A percentile compares a stretch with the other conserved stretches of the same genome.
Conservation (phyloP, 108 stramenopile species). For the Fistulifera pelliculosa region DNA sequence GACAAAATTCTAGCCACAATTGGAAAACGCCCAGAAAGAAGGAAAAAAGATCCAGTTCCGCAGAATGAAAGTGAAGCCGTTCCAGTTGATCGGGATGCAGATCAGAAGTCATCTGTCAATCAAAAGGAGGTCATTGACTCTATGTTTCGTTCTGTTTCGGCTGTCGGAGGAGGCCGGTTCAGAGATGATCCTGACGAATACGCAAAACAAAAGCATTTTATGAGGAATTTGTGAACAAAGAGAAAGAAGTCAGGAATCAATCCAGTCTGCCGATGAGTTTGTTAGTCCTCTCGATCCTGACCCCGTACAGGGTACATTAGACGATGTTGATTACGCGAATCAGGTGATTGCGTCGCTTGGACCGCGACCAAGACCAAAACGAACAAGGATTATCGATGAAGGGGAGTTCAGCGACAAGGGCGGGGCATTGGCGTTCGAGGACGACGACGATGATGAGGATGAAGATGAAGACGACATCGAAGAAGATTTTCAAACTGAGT, state of each 20-base stretch:
- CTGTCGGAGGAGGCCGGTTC: slow-evolving; percentile 37
- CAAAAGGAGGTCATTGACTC: slow-evolving; percentile 34
- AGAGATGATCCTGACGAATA: slow-evolving; percentile 33
- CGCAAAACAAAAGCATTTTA: slow-evolving; percentile 40
- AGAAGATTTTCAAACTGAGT: slow-evolving; percentile 10
- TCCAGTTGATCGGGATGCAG: not conserved
- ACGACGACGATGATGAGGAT: slow-evolving; percentile 14
- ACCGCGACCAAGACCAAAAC: slow-evolving; percentile 20
- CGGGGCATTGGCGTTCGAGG: slow-evolving; percentile 2
- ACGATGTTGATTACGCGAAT: slow-evolving; percentile 49
- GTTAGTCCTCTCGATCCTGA: slow-evolving; percentile 8
- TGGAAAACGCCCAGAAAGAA: slow-evolving; percentile 25
- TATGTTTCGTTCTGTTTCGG: slow-evolving; percentile 44
- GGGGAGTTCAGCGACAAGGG: slow-evolving; percentile 24
- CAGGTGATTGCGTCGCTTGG: slow-evolving; percentile 17
- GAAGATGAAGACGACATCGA: slow-evolving; percentile 13
- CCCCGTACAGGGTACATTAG: slow-evolving; percentile 6
- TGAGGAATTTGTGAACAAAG: slow-evolving; percentile 40
- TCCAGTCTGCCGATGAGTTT: slow-evolving; percentile 21
- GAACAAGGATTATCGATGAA: slow-evolving; percentile 18
- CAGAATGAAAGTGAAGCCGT: not conserved
- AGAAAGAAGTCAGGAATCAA: slow-evolving; percentile 39
- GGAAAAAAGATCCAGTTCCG: slow-evolving; percentile 1
- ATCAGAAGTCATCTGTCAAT: slow-evolving; percentile 24
- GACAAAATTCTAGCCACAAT: slow-evolving; percentile 37